Evolutionary conservation across 345 rosid genomes (phyloP).

Genomic region (Acer saccharum): DNA sequence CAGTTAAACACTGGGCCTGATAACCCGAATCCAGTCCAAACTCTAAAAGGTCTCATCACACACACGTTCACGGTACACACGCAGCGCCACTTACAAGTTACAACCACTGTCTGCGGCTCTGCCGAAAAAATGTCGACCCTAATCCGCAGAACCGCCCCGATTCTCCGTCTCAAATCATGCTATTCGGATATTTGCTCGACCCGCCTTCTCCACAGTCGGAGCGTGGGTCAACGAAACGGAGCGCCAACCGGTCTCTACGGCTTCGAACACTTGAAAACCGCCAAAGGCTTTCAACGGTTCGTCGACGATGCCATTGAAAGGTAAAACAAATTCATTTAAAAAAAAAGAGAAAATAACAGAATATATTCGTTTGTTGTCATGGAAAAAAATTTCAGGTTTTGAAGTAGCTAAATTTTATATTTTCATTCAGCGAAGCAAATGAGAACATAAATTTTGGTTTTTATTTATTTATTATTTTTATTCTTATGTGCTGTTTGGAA

Average conservation of each 20-base stretch:
- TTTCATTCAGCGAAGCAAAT: not conserved
- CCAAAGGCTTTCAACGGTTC: conserved; percentile 81
- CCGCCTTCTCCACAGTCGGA: conserved; percentile 40
- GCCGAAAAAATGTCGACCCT: conserved; percentile 40
- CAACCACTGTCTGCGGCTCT: not conserved
- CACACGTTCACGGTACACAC: not conserved
- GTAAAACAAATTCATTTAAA: conserved; percentile 28
- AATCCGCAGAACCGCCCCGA: conserved; percentile 28
- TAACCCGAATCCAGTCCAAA: no score
- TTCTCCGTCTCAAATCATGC: conserved; percentile 15
- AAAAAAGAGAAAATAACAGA: not conserved
- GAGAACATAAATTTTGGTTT: not conserved
- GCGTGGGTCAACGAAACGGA: conserved; percentile 28
- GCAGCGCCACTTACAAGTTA: not conserved
- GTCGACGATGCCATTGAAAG: conserved; percentile 91
- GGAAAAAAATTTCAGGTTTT: no score
- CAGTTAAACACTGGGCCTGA: not conserved
- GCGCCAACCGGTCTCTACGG: conserved; percentile 84
- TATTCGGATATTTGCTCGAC: conserved; percentile 19
- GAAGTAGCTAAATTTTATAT: no score
- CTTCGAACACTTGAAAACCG: conserved; percentile 61
- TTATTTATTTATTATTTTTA: no score
- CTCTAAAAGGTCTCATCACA: not conserved
- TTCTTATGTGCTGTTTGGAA: not conserved
- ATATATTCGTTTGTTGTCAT: not conserved